Base-by-base conservation (phyloP, 371 early-diverging fungal genomes). In the Circinella minor region DNA sequence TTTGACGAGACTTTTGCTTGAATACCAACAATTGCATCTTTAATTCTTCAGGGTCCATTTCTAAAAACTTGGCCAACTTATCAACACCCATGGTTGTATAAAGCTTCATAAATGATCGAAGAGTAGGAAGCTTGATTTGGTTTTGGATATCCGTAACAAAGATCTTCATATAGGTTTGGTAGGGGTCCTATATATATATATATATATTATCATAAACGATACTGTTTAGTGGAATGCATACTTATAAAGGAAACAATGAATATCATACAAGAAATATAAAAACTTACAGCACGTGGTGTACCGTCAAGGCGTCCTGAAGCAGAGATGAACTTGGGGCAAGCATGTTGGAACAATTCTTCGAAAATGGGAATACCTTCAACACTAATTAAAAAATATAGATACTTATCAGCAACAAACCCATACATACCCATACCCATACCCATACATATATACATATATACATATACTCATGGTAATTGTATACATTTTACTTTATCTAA, bases 291-390 rank as follows among this genome's bases (percentile, higher is more conserved):
- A 43, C 69, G 63, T n/a, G 70, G 66, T 37, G 67, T 65, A 38
- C 55, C 76, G 87, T 90, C 81, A 89, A 88, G 72, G 91, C 90
- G 49, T 46, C 93, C 89, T 55, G 87, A 92, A 63, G 96, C 95
- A 47, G 92, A 90, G 69, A 98, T 94, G 80, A 97, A 98, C 81
- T 95, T 95, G 72, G 98, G 98, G 82, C 95, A 95, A 17, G 98
- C 93, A 71, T 91, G 95, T 70, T 88, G 84, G 88, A 92, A 98
- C 60, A 98, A 87, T 72, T 97, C 97, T 73, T 95, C 93, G 74
- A 93, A 93, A 61, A 90, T 87, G 34, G 83, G 74, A 49, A 95
- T 68, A 54, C 90, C 92, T 67, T 95, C 96, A 66, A 94, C 95
- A 39, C 93, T 90, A 72, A 75, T 75, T 20, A 66, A 36, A 49